A percentile compares a stretch with the other conserved stretches of the same genome.
Evolutionary conservation across 2,329 filamentous ascomycete genomes (phyloP).

Genomic region (Tolypocladium endophyticum): DNA sequence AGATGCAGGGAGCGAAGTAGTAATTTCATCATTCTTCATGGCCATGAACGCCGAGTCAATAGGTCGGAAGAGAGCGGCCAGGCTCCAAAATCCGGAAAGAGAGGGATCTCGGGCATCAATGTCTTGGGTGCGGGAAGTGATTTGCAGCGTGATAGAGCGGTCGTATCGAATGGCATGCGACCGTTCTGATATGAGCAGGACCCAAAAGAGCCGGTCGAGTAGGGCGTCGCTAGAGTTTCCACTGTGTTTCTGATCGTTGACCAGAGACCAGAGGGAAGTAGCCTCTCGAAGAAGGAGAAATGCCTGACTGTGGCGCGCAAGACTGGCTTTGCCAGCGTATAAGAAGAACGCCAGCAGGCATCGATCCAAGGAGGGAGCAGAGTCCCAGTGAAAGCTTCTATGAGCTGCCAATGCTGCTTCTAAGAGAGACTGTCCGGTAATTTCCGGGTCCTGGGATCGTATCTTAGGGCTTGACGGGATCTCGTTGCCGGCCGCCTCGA

Average conservation of each 20-base stretch:
- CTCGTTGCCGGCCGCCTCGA: conserved; percentile 22
- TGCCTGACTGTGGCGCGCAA: conserved; percentile 31
- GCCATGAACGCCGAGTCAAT: conserved; percentile 32
- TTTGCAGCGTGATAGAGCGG: conserved; percentile 30
- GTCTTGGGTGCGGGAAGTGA: conserved; percentile 24
- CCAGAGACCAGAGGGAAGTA: conserved; percentile 26
- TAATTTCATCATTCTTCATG: conserved; percentile 26
- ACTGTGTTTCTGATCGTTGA: conserved; percentile 18
- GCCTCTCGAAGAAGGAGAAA: conserved; percentile 33
- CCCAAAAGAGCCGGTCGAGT: conserved; percentile 30
- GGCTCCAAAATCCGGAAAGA: conserved; percentile 26
- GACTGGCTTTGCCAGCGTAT: conserved; percentile 30
- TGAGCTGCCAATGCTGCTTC: conserved; percentile 24
- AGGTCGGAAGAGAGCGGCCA: conserved; percentile 28
- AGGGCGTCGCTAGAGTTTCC: conserved; percentile 12
- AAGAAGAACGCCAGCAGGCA: conserved; percentile 32
- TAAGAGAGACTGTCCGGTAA: conserved; percentile 26
- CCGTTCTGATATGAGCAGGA: conserved; percentile 30
- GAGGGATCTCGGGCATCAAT: conserved; percentile 18
- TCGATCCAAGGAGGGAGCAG: conserved; percentile 25
- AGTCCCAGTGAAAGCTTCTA: conserved; percentile 19
- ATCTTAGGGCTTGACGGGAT: conserved; percentile 18
- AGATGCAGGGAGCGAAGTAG: conserved; percentile 15
- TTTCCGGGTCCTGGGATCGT: conserved; percentile 13
- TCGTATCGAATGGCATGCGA: conserved; percentile 34